Conservation (phyloP, 768 basidiomycete species). For the Serendipita indica region DNA sequence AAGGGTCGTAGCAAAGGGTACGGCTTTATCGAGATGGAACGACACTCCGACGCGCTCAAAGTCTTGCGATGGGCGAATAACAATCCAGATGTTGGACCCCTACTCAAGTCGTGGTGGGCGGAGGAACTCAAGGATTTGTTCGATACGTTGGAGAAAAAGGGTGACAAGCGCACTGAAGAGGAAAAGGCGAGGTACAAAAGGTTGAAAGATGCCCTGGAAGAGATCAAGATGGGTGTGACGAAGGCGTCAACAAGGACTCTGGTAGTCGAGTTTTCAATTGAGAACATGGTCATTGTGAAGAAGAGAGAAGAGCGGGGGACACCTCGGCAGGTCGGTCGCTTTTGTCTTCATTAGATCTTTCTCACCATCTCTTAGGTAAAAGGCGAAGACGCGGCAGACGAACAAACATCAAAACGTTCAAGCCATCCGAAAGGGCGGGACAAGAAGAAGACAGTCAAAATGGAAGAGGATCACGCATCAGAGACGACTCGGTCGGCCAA, state of each 20-base stretch:
- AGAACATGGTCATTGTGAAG: slow-evolving; percentile 82
- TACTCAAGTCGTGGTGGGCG: slow-evolving; percentile 77
- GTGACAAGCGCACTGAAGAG: slow-evolving; percentile 27
- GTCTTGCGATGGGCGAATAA: slow-evolving; percentile 92
- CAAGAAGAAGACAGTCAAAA: neutral
- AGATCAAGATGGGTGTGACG: slow-evolving; percentile 17
- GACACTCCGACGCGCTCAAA: slow-evolving; percentile 78
- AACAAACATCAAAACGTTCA: neutral
- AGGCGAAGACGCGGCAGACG: neutral
- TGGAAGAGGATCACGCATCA: neutral
- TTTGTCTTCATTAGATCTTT: neutral
- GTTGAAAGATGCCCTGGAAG: slow-evolving; percentile 40
- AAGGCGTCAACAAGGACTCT: slow-evolving; percentile 41
- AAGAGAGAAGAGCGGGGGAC: slow-evolving; percentile 42
- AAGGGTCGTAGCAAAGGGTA: slow-evolving; percentile 87
- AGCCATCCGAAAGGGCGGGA: neutral
- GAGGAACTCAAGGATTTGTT: slow-evolving; percentile 52
- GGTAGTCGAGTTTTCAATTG: slow-evolving; percentile 92
- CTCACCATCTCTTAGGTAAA: neutral
- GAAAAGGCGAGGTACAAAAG: slow-evolving; percentile 41
- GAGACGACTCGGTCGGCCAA: neutral
- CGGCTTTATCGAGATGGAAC: slow-evolving; percentile 83
- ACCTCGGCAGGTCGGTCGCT: slow-evolving; percentile 17
- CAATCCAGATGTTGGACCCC: slow-evolving; percentile 44
- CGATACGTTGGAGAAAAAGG: slow-evolving; percentile 22